Percentiles rank a stretch among this genome's conserved stretches.
Conservation (phyloP, 345 rosid species). For the Hibiscus tridactylites region DNA sequence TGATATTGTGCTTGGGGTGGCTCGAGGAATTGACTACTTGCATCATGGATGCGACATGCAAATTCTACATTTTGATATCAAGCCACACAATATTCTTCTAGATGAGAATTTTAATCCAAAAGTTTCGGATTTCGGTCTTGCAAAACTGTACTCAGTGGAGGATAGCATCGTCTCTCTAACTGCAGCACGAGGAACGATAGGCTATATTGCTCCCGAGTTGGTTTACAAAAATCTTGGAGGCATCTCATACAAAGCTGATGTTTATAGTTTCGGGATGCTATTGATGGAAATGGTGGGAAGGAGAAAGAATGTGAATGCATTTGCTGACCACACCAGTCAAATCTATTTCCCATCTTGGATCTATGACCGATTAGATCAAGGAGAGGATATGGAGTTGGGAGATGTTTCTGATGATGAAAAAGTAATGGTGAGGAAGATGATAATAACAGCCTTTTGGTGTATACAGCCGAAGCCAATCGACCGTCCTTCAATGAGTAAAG, state of each 20-base stretch:
- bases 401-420: not conserved
- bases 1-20: not conserved
- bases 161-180: slow-evolving; percentile 11
- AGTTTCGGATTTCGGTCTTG: slow-evolving; percentile 15
- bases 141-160: not conserved
- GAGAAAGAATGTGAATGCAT: not conserved
- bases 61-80: slow-evolving; percentile 1
- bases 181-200: not conserved
- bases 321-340: not conserved
- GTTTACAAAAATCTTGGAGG: not conserved
- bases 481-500: not conserved
- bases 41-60: not conserved
- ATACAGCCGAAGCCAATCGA: not conserved
- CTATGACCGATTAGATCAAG: not conserved
- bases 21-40: slow-evolving; percentile 7
- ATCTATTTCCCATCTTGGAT: not conserved
- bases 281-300: not conserved
- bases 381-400: not conserved
- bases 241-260: not conserved
- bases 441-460: not conserved
- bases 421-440: not conserved
- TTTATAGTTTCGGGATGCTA: slow-evolving; percentile 1
- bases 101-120: slow-evolving; percentile 7
- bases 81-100: slow-evolving; percentile 2
- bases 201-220: not conserved